Evolutionary conservation across 805 yeast genomes (phyloP).

Genomic region (Ogataea paraovalis): DNA sequence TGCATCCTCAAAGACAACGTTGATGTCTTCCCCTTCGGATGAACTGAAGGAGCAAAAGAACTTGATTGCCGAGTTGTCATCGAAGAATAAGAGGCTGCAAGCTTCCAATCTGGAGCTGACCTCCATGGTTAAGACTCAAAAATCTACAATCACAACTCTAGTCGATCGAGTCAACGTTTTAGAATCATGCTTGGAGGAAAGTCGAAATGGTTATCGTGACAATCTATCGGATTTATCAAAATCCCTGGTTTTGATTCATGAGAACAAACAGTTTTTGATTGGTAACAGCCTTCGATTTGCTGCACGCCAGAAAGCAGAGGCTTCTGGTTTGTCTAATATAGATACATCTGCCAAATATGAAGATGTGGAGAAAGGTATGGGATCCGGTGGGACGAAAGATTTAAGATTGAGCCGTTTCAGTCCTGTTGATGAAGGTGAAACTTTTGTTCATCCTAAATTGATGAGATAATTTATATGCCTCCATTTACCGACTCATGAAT

Average conservation of each 20-base stretch:
- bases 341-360: neutral
- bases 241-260: slow-evolving; percentile 18
- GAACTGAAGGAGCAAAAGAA: neutral
- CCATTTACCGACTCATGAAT: neutral
- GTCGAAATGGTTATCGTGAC: slow-evolving; percentile 12
- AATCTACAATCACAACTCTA: slow-evolving; percentile 1
- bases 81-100: neutral
- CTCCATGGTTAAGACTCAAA: neutral
- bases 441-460: slow-evolving; percentile 13
- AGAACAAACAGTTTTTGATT: slow-evolving; percentile 17
- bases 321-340: neutral
- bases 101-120: neutral
- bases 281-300: neutral
- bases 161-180: slow-evolving; percentile 11
- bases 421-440: slow-evolving; percentile 12
- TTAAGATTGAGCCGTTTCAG: slow-evolving; percentile 8
- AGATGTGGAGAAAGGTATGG: neutral
- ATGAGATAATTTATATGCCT: neutral
- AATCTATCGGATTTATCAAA: slow-evolving; percentile 16
- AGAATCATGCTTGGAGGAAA: slow-evolving; percentile 14
- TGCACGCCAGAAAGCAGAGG: neutral
- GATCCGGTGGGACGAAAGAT: neutral
- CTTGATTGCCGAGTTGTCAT: neutral
- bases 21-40: neutral
- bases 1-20: neutral